Evolutionary conservation across 257 asterid genomes (phyloP), one percentile per base, ranked within the genome.

Genomic region (Gentiana macrophylla): DNA sequence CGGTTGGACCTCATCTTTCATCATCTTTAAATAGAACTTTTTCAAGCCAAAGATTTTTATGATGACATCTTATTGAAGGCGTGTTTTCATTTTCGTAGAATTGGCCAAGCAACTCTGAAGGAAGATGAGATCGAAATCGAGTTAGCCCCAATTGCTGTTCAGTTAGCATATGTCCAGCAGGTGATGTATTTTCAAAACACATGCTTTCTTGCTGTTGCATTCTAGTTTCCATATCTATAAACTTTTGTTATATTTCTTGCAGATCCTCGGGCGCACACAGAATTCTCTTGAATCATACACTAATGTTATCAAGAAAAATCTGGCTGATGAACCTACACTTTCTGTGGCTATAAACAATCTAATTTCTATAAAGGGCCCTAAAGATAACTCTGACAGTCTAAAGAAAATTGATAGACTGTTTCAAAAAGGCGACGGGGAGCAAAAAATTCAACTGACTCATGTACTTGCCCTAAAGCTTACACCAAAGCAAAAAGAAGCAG

Each of bases 71-170:
- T 48, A 15, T 43, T 49, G 36, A 35, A 10, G 41, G 48, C 37
- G 43, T 58, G 24, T 24, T 41, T 58, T 64, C 9, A 32, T 56
- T 70, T 67, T 35, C 72, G 64, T 85, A 85, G 98, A 76, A 79
- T 83, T 77, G 97, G 97, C 32, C 98, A 80, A 80, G 98, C 88
- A 76, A 69, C 86, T 49, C 72, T 92, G 35, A 80, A 87, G 93
- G 97, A 92, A 15, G 97, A 85, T 49, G 95, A 85, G 41, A 72
- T 92, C 53, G 98, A 88, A 77, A 75, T 55, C 62, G 97, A 92
- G 67, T 71, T 92, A 79, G 95, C 97, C 32, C 97, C 98, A 69
- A 52, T 92, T 60, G 73, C 85, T 75, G 93, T 87, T 74, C 98
- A 88, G 76, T 71, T 92, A 59, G 98, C 94, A 61, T 88, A 81